phyloP scores from a whole-genome alignment of 768 basidiomycete genomes.

The Suillus subluteus region DNA sequence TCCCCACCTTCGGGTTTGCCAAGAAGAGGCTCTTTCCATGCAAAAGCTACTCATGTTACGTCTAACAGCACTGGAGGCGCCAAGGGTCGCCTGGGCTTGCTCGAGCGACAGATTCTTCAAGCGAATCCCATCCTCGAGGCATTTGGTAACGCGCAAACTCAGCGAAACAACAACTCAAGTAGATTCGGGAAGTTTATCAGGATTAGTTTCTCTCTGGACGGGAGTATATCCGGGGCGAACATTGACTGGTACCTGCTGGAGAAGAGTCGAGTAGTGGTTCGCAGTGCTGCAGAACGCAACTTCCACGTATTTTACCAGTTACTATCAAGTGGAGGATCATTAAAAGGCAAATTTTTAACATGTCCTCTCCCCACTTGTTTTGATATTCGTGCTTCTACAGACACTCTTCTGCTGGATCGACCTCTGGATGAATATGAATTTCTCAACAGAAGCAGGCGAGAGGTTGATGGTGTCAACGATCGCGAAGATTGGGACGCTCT shows the following conservation, averaged over 20 bases:
- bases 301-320: slow-evolving; percentile 99
- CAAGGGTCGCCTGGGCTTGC: slow-evolving; percentile 79
- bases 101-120: slow-evolving; percentile 96
- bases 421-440: slow-evolving; percentile 85
- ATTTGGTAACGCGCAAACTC: slow-evolving; percentile 98
- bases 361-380: background rate
- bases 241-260: slow-evolving; percentile 99
- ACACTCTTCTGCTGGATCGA: slow-evolving; percentile 73
- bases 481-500: slow-evolving; percentile 83
- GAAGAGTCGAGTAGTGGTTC: slow-evolving; percentile 91
- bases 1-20: slow-evolving; percentile 74
- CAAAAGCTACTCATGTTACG: slow-evolving; percentile 47
- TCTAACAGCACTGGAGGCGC: slow-evolving; percentile 51
- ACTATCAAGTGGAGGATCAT: slow-evolving; percentile 68
- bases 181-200: slow-evolving; percentile 98
- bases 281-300: slow-evolving; percentile 86
- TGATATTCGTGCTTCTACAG: slow-evolving; percentile 41
- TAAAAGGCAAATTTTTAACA: slow-evolving; percentile 59
- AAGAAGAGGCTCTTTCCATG: slow-evolving; percentile 62
- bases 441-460: slow-evolving; percentile 84
- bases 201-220: slow-evolving; percentile 90
- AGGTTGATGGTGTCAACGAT: slow-evolving; percentile 97
- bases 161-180: slow-evolving; percentile 98
- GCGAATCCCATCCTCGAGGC: slow-evolving; percentile 98
- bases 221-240: slow-evolving; percentile 96